A percentile compares a stretch with the other conserved stretches of the same genome.
These are phyloP conservation scores for Alternaria novae-zelandiae DNA, from an alignment of 2,329 filamentous ascomycete genomes.

Conservation along the genomic window DNA sequence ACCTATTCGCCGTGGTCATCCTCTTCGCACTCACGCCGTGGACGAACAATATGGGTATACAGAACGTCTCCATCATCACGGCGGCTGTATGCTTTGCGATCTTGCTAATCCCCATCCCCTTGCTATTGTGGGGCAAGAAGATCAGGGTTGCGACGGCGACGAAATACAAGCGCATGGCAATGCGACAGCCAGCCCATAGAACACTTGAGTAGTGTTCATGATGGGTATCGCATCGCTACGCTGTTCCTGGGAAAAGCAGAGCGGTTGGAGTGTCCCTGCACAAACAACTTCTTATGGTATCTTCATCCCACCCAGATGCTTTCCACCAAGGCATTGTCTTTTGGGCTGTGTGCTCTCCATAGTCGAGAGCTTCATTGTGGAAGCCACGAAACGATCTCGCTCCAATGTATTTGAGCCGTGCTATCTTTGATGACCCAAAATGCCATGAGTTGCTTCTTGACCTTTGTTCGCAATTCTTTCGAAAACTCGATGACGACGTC, in stretches of 20 bases:
- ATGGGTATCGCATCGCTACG: background rate
- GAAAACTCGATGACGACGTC: constrained; percentile 1
- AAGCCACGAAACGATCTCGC: constrained; percentile 5
- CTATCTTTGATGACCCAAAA: constrained; percentile 10
- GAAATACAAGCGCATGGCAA: constrained; percentile 16
- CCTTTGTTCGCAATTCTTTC: background rate
- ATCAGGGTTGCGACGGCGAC: constrained; percentile 15
- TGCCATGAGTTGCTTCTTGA: constrained; percentile 5
- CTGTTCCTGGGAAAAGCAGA: background rate
- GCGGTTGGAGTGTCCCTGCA: background rate
- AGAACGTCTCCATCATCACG: constrained; percentile 52
- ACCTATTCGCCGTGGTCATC: constrained; percentile 52
- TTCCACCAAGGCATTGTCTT: fast-evolving
- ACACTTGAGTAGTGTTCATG: constrained; percentile 1
- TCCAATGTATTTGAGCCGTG: constrained; percentile 4
- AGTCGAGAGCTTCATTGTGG: background rate
- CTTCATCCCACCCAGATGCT: background rate
- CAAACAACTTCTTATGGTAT: fast-evolving
- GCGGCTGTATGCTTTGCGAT: constrained; percentile 45
- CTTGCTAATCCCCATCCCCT: constrained; percentile 22
- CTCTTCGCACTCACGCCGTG: constrained; percentile 57
- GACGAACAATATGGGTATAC: constrained; percentile 47
- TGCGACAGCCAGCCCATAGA: constrained; percentile 16
- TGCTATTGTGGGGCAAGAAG: constrained; percentile 23
- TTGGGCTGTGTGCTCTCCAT: background rate